Percentiles rank a stretch among this genome's conserved stretches.
These are phyloP conservation scores for Tilletia setariae DNA, from an alignment of 1,284 basidiomycete species.

Conservation along the genomic window DNA sequence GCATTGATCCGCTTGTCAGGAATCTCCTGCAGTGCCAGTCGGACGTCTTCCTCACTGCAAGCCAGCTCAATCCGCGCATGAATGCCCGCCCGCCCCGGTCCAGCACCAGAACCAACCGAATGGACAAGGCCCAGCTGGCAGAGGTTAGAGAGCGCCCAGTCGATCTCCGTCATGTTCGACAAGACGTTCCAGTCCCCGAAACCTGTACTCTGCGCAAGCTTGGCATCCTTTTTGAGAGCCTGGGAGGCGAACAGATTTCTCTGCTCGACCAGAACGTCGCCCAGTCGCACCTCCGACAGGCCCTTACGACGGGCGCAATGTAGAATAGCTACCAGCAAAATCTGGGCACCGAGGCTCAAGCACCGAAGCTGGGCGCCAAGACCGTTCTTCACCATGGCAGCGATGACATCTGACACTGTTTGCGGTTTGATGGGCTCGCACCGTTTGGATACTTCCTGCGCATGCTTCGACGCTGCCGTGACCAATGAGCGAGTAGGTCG, in stretches of 20 bases:
- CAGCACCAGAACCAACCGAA: slow-evolving; percentile 45
- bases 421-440: slow-evolving; percentile 63
- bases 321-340: slow-evolving; percentile 68
- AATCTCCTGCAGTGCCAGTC: slow-evolving; percentile 39
- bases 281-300: slow-evolving; percentile 79
- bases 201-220: not conserved
- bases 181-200: slow-evolving; percentile 2
- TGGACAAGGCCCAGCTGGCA: slow-evolving; percentile 41
- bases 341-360: slow-evolving; percentile 43
- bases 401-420: slow-evolving; percentile 78
- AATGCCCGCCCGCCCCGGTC: slow-evolving; percentile 36
- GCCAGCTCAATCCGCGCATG: slow-evolving; percentile 41
- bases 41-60: slow-evolving; percentile 47
- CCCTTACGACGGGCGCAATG: slow-evolving; percentile 80
- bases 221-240: not conserved
- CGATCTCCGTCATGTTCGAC: slow-evolving; percentile 22
- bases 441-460: not conserved
- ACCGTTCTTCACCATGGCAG: slow-evolving; percentile 85
- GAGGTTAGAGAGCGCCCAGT: slow-evolving; percentile 34
- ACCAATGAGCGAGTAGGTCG: slow-evolving; percentile 59
- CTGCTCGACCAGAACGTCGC: slow-evolving; percentile 62
- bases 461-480: slow-evolving; percentile 49
- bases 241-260: slow-evolving; percentile 31
- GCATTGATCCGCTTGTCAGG: slow-evolving; percentile 25
- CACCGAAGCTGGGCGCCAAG: slow-evolving; percentile 58